These are phyloP conservation scores for Penicillium roqueforti DNA, from an alignment of 495 filamentous ascomycete genomes.

Conservation along the genomic window DNA sequence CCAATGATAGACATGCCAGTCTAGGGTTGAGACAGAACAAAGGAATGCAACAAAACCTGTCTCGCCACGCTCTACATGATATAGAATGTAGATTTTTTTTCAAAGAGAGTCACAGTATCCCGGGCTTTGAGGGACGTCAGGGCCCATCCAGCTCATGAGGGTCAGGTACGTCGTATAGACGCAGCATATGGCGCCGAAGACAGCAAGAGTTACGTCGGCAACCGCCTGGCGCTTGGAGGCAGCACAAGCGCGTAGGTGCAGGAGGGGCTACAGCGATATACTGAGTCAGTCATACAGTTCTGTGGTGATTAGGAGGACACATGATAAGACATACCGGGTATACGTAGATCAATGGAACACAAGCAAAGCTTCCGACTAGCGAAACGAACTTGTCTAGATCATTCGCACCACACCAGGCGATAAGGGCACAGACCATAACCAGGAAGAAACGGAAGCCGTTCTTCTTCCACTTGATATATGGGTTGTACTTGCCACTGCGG, in stretches of 20 bases:
- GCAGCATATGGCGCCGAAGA: slow-evolving; percentile 83
- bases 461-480: slow-evolving; percentile 97
- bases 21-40: slow-evolving; percentile 9
- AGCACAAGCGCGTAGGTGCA: slow-evolving; percentile 80
- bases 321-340: slow-evolving; percentile 71
- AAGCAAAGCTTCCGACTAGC: slow-evolving; percentile 94
- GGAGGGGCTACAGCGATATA: slow-evolving; percentile 60
- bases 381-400: slow-evolving; percentile 97
- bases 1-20: slow-evolving; percentile 19
- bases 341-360: slow-evolving; percentile 94
- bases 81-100: slow-evolving; percentile 1
- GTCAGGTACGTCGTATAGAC: slow-evolving; percentile 85
- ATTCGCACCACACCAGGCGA: slow-evolving; percentile 88
- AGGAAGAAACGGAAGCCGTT: slow-evolving; percentile 91
- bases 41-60: slow-evolving; percentile 2
- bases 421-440: slow-evolving; percentile 75
- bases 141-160: slow-evolving; percentile 72
- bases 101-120: slow-evolving; percentile 57
- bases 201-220: slow-evolving; percentile 67
- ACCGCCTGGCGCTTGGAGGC: slow-evolving; percentile 56
- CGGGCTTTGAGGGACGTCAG: slow-evolving; percentile 36
- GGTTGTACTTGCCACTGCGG: slow-evolving; percentile 91
- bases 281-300: slow-evolving; percentile 5
- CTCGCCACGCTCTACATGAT: slow-evolving; percentile 6
- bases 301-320: background rate